Conservation (phyloP, 2,329 filamentous ascomycete species). For the Venturia nashicola region DNA sequence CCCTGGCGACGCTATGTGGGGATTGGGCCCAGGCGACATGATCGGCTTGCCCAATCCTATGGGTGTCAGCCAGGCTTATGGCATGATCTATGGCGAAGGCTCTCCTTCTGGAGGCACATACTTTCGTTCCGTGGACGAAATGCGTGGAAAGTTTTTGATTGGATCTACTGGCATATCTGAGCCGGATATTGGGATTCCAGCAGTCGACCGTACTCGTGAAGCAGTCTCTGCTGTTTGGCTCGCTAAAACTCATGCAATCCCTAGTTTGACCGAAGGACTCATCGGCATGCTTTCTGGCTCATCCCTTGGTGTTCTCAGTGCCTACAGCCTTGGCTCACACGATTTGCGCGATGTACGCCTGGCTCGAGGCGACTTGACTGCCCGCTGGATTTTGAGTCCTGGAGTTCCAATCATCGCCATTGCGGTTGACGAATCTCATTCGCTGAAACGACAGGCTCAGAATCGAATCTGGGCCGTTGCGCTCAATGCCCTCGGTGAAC, state of each 20-base stretch:
- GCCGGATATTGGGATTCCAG: conserved; percentile 62
- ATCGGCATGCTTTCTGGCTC: conserved; percentile 76
- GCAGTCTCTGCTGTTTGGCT: conserved; percentile 77
- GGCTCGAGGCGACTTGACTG: conserved; percentile 65
- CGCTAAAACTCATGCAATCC: conserved; percentile 65
- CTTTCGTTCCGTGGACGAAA: conserved; percentile 62
- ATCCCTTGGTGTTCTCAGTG: conserved; percentile 67
- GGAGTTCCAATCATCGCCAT: conserved; percentile 85
- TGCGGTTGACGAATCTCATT: conserved; percentile 74
- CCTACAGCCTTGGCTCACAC: conserved; percentile 62
- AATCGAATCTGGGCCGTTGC: conserved; percentile 79
- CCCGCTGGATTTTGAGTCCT: conserved; percentile 80
- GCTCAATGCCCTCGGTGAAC: conserved; percentile 86
- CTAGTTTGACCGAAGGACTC: conserved; percentile 60
- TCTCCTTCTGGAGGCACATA: conserved; percentile 72
- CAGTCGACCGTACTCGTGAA: conserved; percentile 56
- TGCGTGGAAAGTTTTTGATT: conserved; percentile 62
- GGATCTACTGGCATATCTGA: conserved; percentile 47
- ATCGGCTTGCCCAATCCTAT: conserved; percentile 74
- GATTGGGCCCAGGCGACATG: conserved; percentile 61
- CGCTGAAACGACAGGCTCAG: conserved; percentile 51
- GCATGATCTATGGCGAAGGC: conserved; percentile 74
- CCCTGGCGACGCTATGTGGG: conserved; percentile 62
- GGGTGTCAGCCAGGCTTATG: conserved; percentile 79
- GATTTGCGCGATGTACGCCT: conserved; percentile 49